Percentiles rank a stretch among this genome's conserved stretches.
These are phyloP conservation scores for Kwoniella mangroviensis DNA, from an alignment of 768 basidiomycete genomes.

Conservation along the genomic window DNA sequence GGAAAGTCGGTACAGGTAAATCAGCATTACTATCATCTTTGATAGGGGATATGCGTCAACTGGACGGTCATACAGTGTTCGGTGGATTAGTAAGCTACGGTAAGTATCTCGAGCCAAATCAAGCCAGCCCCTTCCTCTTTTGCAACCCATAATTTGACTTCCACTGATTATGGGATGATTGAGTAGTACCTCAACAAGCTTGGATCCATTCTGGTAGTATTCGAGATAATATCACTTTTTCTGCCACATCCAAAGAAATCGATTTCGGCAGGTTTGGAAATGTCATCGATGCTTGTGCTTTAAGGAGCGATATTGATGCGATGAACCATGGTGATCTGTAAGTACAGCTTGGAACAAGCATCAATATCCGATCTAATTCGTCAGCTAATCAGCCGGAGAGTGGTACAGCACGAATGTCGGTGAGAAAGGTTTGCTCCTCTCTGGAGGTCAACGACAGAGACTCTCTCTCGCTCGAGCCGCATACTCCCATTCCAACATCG, in stretches of 20 bases:
- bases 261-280: conserved; percentile 32
- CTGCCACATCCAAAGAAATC: conserved; percentile 29
- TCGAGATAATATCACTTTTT: conserved; percentile 55
- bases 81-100: conserved; percentile 50
- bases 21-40: conserved; percentile 48
- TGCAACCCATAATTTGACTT: too few relatives aligned
- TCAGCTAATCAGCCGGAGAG: not conserved
- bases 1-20: conserved; percentile 55
- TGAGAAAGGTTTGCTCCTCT: conserved; percentile 67
- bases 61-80: conserved; percentile 37
- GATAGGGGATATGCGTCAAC: conserved; percentile 52
- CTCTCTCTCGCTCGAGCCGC: conserved; percentile 50
- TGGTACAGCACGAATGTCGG: conserved; percentile 70
- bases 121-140: too few relatives aligned
- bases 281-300: conserved; percentile 50
- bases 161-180: not conserved
- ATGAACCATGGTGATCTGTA: conserved; percentile 44
- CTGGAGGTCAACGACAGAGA: conserved; percentile 54
- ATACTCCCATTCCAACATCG: conserved; percentile 41
- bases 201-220: conserved; percentile 56
- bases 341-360: not conserved
- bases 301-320: conserved; percentile 40
- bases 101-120: conserved; percentile 8
- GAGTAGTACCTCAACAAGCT: conserved; percentile 50
- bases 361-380: too few relatives aligned